Conservation (phyloP, 208 protist genomes). For the Naegleria fowleri region DNA sequence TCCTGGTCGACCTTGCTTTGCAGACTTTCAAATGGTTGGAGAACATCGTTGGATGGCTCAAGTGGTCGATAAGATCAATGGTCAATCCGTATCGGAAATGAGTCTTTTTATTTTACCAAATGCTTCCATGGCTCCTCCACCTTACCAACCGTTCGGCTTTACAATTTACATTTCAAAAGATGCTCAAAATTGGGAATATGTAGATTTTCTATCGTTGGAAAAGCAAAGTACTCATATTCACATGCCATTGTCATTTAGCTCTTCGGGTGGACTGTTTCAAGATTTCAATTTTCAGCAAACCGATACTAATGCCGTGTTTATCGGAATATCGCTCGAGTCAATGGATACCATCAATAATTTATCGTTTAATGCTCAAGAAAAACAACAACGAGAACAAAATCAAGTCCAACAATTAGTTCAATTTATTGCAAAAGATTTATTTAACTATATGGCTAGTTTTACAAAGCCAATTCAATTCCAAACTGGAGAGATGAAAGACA, state of each 20-base stretch:
- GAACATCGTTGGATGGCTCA: background rate
- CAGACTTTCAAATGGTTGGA: background rate
- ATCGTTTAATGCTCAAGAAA: background rate
- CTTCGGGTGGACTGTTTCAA: background rate
- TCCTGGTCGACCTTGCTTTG: background rate
- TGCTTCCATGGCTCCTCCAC: background rate
- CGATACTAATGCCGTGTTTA: background rate
- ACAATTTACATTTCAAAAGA: slow-evolving; percentile 9
- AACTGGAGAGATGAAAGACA: background rate
- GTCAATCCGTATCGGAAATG: background rate
- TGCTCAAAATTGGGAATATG: slow-evolving; percentile 7
- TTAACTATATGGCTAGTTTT: background rate
- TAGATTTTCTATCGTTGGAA: background rate
- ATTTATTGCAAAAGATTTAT: slow-evolving; percentile 11
- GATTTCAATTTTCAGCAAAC: background rate
- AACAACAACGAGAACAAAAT: background rate
- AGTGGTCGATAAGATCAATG: background rate
- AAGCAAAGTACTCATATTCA: background rate
- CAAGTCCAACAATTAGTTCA: background rate
- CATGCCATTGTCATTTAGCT: background rate
- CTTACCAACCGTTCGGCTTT: background rate
- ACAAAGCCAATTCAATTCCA: background rate
- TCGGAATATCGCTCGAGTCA: background rate
- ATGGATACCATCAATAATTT: slow-evolving; percentile 9
- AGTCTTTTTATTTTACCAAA: background rate